Evolutionary conservation across 148 eudicot species (phyloP), one percentile per base, ranked within the genome.

Genomic region (Rhododendron henanense): DNA sequence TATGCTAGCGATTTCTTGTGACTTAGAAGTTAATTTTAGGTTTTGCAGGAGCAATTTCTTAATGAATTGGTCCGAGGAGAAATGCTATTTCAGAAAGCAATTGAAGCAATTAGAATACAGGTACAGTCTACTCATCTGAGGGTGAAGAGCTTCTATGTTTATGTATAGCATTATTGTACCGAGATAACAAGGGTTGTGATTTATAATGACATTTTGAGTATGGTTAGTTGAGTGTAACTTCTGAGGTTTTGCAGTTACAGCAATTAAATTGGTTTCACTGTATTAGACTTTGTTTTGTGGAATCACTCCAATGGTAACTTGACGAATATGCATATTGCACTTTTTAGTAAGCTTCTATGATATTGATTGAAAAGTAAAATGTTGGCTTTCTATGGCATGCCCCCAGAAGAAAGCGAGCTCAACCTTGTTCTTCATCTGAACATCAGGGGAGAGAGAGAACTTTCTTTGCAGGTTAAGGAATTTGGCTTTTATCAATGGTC

Each of bases 41-140:
- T 59, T 59, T 82, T 89, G 85, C 90, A 95, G 99, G 99, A 97
- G 39, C 98, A 97, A 87, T 87, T 94, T 87, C 96, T 96, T 9
- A 90, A 91, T 89, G 98, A 95, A 88, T 82, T 94, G 84, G 91
- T 84, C 50, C 90, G 98, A 81, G 98, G 93, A 19, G 93, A 95
- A 90, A 87, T 83, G 89, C 88, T 97, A 76, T 95, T 97, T 75
- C 92, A 90, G 37, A 93, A 93, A 87, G 96, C 98, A 79, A 63
- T 89, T 45, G 92, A 94, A 87, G 93, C 92, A 85, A 92, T 97
- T 77, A 83, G 86, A 86, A 97, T 97, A 92, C 92, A 93, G 96
- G 99, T 97, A 92, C 83, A 67, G 85, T 86, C 81, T 80, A 67
- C 35, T 50, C 47, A 39, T 73, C 39, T 37, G 44, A 39, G 79